Evolutionary conservation across 352 stramenopile genomes (phyloP).

Genomic region (Aphanomyces cochlioides): DNA sequence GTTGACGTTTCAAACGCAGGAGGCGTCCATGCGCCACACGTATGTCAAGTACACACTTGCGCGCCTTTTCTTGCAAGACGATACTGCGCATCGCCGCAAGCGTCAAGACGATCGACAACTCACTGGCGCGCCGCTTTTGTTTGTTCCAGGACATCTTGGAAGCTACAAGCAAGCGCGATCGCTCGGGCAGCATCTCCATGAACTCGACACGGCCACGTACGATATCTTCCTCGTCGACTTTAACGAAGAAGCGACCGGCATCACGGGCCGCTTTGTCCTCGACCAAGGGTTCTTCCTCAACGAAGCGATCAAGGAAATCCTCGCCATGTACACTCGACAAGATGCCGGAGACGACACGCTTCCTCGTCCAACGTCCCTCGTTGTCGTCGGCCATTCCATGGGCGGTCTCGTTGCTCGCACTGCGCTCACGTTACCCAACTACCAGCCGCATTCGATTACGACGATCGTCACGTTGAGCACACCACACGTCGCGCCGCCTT

Average conservation of each 20-base stretch:
- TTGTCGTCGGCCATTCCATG: slow-evolving; percentile 85
- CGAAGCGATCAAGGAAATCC: slow-evolving; percentile 60
- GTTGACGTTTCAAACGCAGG: slow-evolving; percentile 33
- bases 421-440: slow-evolving; percentile 66
- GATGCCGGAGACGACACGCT: slow-evolving; percentile 21
- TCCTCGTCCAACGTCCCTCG: slow-evolving; percentile 46
- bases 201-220: slow-evolving; percentile 46
- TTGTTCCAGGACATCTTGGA: slow-evolving; percentile 73
- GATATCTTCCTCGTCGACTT: slow-evolving; percentile 84
- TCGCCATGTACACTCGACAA: slow-evolving; percentile 71
- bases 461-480: slow-evolving; percentile 70
- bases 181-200: slow-evolving; percentile 62
- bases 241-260: slow-evolving; percentile 56
- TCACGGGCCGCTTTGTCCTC: slow-evolving; percentile 63
- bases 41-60: slow-evolving; percentile 67
- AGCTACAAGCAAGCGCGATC: slow-evolving; percentile 85
- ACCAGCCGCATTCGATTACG: slow-evolving; percentile 67
- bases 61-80: slow-evolving; percentile 62
- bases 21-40: slow-evolving; percentile 38
- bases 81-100: not conserved
- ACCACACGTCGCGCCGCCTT: slow-evolving; percentile 52
- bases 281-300: slow-evolving; percentile 77
- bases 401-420: slow-evolving; percentile 65
- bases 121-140: slow-evolving; percentile 71
- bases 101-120: slow-evolving; percentile 37